phyloP scores from a whole-genome alignment of 2,329 filamentous ascomycete genomes.

The Cyphellophora attinorum region DNA sequence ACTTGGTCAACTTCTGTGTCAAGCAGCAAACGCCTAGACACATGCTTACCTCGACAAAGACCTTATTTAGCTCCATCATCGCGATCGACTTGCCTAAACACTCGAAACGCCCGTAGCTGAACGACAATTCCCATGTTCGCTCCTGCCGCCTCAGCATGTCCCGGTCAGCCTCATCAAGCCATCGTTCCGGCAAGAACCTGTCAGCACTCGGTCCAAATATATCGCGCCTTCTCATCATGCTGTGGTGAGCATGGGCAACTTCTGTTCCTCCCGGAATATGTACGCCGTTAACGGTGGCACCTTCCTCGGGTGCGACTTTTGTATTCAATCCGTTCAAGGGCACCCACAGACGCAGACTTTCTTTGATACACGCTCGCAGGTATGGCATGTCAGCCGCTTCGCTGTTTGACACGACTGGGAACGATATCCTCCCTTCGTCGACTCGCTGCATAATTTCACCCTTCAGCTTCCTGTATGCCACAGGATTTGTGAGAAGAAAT shows the following conservation, averaged over 20 bases:
- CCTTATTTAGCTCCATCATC: slow-evolving; percentile 5
- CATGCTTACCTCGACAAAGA: neutral
- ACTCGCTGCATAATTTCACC: slow-evolving; percentile 1
- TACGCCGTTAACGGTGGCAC: slow-evolving; percentile 25
- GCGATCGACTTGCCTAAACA: slow-evolving; percentile 10
- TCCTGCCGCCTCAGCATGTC: neutral
- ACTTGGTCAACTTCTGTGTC: no score
- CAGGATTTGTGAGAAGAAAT: slow-evolving; percentile 7
- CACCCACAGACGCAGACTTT: slow-evolving; percentile 38
- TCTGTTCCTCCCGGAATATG: slow-evolving; percentile 38
- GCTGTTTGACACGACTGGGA: slow-evolving; percentile 3
- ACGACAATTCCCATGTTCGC: slow-evolving; percentile 6
- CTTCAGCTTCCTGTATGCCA: slow-evolving; percentile 6
- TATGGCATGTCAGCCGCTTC: slow-evolving; percentile 24
- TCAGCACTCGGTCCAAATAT: slow-evolving; percentile 38
- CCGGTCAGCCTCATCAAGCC: slow-evolving; percentile 15
- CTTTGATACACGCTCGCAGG: slow-evolving; percentile 41
- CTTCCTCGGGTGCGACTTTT: slow-evolving; percentile 27
- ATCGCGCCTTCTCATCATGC: slow-evolving; percentile 61
- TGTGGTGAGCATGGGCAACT: slow-evolving; percentile 50
- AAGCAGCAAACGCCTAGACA: no score
- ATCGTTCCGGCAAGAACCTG: slow-evolving; percentile 16
- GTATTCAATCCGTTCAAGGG: slow-evolving; percentile 29
- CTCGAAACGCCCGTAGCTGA: slow-evolving; percentile 4
- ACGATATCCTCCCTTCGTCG: neutral